Base-by-base conservation (phyloP, 2,329 filamentous ascomycete genomes). In the Fusarium hainanense region DNA sequence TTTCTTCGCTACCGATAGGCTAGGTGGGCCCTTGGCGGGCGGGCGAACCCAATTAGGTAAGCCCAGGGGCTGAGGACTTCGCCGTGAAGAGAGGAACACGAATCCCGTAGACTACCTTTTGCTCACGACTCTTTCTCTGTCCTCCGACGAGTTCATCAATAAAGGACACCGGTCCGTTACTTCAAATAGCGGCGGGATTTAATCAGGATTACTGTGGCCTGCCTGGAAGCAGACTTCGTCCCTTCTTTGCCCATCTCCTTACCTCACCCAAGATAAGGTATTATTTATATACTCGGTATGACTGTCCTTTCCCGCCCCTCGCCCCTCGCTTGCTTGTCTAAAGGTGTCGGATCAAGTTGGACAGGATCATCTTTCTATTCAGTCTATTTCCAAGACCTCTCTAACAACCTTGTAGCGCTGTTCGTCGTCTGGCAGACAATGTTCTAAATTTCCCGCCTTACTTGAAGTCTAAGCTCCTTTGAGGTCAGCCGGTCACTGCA, bases 401-500 rank as follows among this genome's bases (percentile, higher is more conserved):
- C 64, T 77, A 67, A 77, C 71, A 30, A 21, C 28, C 25, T 25
- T 32, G 50, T 51, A 73, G 75, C 66, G 63, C 65, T 70, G 66
- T 72, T 71, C 60, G 72, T 70, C 63, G 25, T 55, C 62, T 55
- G 64, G 65, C 68, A 71, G 74, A 78, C 61, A 81, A 81, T 80
- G 79, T 76, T 68, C 73, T 77, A 78, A 66, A 71, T 71, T 66
- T 67, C 63, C 70, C 74, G 70, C 65, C 60, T 61, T 74, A 65
- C 63, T 73, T 77, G 72, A 69, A 70, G 76, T 76, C 74, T 66
- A 77, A 79, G 85, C 88, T 90, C 88, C 89, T 91, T 91, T 91
- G 89, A 91, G 89, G 89, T 90, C 91, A 93, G 91, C 90, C 87
- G 90, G 90, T 84, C 87, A 87, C 91, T 93, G 91, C 91, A 93